Base-by-base conservation (phyloP, 371 early-diverging fungal genomes). In the Capniomyces stellatus region DNA sequence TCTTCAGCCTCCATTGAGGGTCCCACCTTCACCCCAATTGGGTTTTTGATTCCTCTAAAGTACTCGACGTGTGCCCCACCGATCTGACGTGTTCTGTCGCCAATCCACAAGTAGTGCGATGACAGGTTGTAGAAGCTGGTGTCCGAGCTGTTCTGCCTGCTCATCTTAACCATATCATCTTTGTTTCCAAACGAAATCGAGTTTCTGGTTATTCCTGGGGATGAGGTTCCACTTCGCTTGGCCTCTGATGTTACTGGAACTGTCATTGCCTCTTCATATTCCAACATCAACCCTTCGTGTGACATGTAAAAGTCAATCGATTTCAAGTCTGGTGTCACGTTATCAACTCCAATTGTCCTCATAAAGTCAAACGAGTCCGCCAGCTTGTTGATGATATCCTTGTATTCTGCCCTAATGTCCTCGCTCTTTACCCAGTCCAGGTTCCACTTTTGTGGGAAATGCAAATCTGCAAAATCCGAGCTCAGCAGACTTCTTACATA, bases 81-180 rank as follows among this genome's bases (percentile, higher is more conserved):
- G 8, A 92, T 75, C 63, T 94, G 93, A 22, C 97, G 78, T 6
- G 97, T 96, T 48, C 97, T 81, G 69, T 96, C 97, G 23, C 97
- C 97, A 54, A 94, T 88, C 97, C 97, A 96, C 66, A 96, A 72
- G 66, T 89, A 93, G 67, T 94, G 93, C 2, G 92, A 75, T 13
- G 89, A 87, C 10, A 85, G 62, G 64, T 85, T 82, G 73, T 83
- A 81, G 62, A 67, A 73, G 62, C 64, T 67, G 8, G 19, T 29
- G 8, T 48, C 13, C 18, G 18, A 6, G 28, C 29, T 13, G 3
- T 15, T 48, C 18, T 22, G 3, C 2, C 15, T 2, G 54, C 58
- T 58, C 30, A 58, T 56, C 3, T 35, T 22, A 3, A 15, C 30
- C 15, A 52, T 8, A 27, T 46, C 19, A 21, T 22, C 42, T 55